These are phyloP conservation scores for Stropharia rugosoannulata DNA, from an alignment of 768 basidiomycete genomes.

Conservation along the genomic window DNA sequence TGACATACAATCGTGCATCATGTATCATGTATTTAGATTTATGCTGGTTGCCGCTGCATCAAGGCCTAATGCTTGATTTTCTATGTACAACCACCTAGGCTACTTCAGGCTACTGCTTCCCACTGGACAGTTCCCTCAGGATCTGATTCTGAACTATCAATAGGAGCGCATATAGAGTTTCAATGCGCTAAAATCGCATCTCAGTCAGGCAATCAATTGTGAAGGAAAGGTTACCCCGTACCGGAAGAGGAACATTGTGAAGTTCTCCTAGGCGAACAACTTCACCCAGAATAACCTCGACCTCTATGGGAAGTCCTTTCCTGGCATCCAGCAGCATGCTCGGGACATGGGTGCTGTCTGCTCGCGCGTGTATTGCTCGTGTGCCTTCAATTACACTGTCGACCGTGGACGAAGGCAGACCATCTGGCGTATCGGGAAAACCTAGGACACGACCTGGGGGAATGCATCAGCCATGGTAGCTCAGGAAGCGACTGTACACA, in stretches of 20 bases:
- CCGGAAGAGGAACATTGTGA: constrained; percentile 45
- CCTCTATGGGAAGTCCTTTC: constrained; percentile 58
- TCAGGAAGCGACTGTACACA: not conserved
- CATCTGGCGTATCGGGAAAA: constrained; percentile 43
- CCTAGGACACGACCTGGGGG: constrained; percentile 41
- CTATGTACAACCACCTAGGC: too few species aligned
- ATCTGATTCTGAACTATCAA: constrained; percentile 65
- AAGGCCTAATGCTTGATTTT: too few species aligned
- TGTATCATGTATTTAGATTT: too few species aligned
- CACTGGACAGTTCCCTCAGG: constrained; percentile 32
- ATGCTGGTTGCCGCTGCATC: too few species aligned
- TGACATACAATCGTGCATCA: too few species aligned
- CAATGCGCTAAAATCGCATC: constrained; percentile 44
- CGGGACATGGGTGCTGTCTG: constrained; percentile 47
- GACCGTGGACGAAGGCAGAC: constrained; percentile 44
- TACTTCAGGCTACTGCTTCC: not conserved
- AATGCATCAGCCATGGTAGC: not conserved
- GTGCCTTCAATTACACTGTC: constrained; percentile 39
- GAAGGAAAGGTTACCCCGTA: constrained; percentile 28
- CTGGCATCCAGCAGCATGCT: constrained; percentile 66
- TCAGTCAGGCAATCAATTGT: not conserved
- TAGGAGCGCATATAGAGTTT: constrained; percentile 58
- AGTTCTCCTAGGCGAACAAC: constrained; percentile 53
- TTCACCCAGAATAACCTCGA: constrained; percentile 66
- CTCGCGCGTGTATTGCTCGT: constrained; percentile 32